Percentiles rank a stretch among this genome's conserved stretches.
Conservation (phyloP, 1,284 basidiomycete species). For the Malassezia sp. region DNA sequence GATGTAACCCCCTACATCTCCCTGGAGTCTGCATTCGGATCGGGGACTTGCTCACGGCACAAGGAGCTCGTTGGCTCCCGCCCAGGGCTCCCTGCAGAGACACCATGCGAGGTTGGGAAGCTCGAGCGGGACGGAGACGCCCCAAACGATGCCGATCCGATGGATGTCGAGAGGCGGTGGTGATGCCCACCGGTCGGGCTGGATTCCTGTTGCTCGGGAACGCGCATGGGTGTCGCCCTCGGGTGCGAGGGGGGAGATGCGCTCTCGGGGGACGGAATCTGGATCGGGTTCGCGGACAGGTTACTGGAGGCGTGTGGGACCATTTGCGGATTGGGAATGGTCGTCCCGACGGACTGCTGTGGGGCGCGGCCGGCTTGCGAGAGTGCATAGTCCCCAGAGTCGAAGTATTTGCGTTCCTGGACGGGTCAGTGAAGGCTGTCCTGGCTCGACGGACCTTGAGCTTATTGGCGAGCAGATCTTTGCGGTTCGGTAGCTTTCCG, state of each 20-base stretch:
- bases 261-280: constrained; percentile 1
- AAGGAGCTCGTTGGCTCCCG: constrained; percentile 14
- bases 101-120: constrained; percentile 11
- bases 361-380: constrained; percentile 85
- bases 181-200: constrained; percentile 2
- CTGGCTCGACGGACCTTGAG: constrained; percentile 58
- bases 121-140: constrained; percentile 9
- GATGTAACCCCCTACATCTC: too few relatives aligned
- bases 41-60: constrained; percentile 4
- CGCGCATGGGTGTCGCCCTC: constrained; percentile 6
- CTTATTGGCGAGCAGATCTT: constrained; percentile 85
- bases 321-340: constrained; percentile 78
- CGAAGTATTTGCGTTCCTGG: constrained; percentile 93
- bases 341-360: constrained; percentile 75
- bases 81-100: constrained; percentile 3
- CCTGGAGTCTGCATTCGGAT: too few relatives aligned
- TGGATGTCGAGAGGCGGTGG: constrained; percentile 1
- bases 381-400: constrained; percentile 91
- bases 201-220: constrained; percentile 6
- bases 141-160: constrained; percentile 2
- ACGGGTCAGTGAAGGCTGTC: not conserved
- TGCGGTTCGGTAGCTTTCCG: constrained; percentile 82
- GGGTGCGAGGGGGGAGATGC: constrained; percentile 4
- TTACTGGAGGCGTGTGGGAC: constrained; percentile 47
- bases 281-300: constrained; percentile 16